phyloP scores from a whole-genome alignment of 2,329 filamentous ascomycete genomes.

The Apiospora saccharicola region DNA sequence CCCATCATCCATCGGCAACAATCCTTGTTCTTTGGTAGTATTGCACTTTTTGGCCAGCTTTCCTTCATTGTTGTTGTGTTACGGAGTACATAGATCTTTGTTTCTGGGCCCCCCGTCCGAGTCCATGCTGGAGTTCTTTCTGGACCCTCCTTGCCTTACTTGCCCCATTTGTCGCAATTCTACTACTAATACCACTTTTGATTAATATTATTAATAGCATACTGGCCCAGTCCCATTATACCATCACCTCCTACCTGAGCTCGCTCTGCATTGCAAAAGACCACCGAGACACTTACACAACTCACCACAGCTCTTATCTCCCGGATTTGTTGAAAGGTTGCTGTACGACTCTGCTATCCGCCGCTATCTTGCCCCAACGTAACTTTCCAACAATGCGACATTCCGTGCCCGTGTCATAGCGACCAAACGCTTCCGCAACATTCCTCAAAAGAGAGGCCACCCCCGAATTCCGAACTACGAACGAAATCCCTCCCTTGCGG shows the following conservation, averaged over 20 bases:
- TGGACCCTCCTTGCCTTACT: constrained; percentile 23
- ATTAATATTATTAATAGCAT: constrained; percentile 13
- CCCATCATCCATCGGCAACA: neutral
- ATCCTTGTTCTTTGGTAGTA: neutral
- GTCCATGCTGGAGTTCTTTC: neutral
- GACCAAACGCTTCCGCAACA: constrained; percentile 16
- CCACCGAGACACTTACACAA: neutral
- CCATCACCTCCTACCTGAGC: neutral
- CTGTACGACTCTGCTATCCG: neutral
- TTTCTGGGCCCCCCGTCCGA: neutral
- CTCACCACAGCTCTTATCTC: neutral
- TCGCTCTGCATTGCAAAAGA: neutral
- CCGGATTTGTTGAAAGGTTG: constrained; percentile 9
- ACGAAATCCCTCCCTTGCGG: neutral
- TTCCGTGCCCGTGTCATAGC: constrained; percentile 18
- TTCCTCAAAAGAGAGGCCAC: neutral
- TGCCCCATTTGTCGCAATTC: constrained; percentile 21
- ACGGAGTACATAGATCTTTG: constrained; percentile 1
- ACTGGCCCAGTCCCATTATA: constrained; percentile 19
- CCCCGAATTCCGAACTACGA: constrained; percentile 15
- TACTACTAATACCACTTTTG: constrained; percentile 5
- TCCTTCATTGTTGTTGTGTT: constrained; percentile 3
- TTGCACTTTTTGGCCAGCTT: constrained; percentile 24
- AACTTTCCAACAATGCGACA: constrained; percentile 19
- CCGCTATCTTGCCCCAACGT: constrained; percentile 3